Evolutionary conservation across 2,329 filamentous ascomycete genomes (phyloP), one percentile per base, ranked within the genome.

Genomic region (Trichoderma brevicompactum): DNA sequence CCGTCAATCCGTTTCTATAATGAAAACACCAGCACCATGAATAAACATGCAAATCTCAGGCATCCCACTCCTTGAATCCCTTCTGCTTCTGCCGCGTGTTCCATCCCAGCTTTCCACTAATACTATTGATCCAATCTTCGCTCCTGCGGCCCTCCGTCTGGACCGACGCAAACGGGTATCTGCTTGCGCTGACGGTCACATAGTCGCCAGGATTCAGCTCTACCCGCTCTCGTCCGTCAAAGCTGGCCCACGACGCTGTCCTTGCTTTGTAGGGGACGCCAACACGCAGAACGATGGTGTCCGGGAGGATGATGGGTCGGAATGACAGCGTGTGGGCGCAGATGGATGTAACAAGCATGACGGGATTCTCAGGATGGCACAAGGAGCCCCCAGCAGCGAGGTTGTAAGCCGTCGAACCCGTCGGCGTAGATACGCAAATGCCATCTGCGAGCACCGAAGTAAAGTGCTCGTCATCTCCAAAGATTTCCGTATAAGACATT

Each of bases 251-350:
- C 46, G 91, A 94, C 70, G 88, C 90, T 5, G 92, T 93, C 56
- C 95, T 84, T 8, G 94, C 92, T 76, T 96, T 90, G 76, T 97
- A 98, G 0, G 95, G 95, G n/a, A 98, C 94, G 10, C 94, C 95
- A 17, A 97, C 85, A 43, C 95, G 88, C 66, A 99, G 82, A 1
- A 98, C 94, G 68, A 98, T 96, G 0, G 94, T 97, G 78, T 99
- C 95, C 0, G 95, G 95, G 2, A 98, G 83, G 72, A 98, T 95
- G 72, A 98, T 95, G n/a, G 94, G 94, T 10, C 95, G 86, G 83
- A 98, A 98, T 2, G 92, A 96, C 3, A 98, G 83, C 0, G 94
- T 97, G 77, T 98, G 94, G 1, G 95, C 92, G 75, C 94, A 97
- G 64, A 98, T 97, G 56, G 94, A 91, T 0, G 94, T 97, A 6